phyloP scores from a whole-genome alignment of 768 basidiomycete genomes.

The Dentipellis sp. region DNA sequence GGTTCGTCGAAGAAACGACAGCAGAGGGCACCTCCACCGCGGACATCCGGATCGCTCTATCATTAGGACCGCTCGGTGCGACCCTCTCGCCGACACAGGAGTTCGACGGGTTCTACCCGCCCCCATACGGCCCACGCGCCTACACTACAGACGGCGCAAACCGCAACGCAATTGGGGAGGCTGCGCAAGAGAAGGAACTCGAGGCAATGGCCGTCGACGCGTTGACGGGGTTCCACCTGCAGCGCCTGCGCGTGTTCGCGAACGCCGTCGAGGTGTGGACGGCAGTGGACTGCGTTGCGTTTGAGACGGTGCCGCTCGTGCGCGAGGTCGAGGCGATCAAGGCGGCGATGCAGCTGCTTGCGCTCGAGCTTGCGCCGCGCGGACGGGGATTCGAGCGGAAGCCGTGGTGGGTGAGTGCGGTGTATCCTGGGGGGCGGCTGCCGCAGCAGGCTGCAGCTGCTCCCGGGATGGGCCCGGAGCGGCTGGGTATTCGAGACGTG shows the following conservation, averaged over 20 bases:
- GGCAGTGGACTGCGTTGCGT: conserved; percentile 53
- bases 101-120: conserved; percentile 67
- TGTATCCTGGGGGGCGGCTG: conserved; percentile 44
- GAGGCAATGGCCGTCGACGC: conserved; percentile 34
- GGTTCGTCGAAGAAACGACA: conserved; percentile 21
- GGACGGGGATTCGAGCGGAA: conserved; percentile 25
- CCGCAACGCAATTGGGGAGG: conserved; percentile 30
- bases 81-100: conserved; percentile 59
- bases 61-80: conserved; percentile 69
- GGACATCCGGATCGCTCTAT: conserved; percentile 48
- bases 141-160: conserved; percentile 20
- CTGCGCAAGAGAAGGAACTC: conserved; percentile 19
- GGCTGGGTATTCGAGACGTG: conserved; percentile 29
- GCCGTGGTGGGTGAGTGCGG: conserved; percentile 69
- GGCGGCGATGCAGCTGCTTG: conserved; percentile 40
- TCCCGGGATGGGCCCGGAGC: conserved; percentile 14
- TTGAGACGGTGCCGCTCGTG: conserved; percentile 69
- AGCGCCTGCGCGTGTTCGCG: conserved; percentile 47
- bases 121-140: conserved; percentile 59
- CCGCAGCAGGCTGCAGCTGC: conserved; percentile 26
- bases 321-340: conserved; percentile 61
- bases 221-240: conserved; percentile 53
- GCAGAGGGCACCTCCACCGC: background rate
- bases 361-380: conserved; percentile 12
- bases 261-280: conserved; percentile 41